These are phyloP conservation scores for Aspergillus hancockii DNA, from an alignment of 495 filamentous ascomycete species.

Conservation along the genomic window DNA sequence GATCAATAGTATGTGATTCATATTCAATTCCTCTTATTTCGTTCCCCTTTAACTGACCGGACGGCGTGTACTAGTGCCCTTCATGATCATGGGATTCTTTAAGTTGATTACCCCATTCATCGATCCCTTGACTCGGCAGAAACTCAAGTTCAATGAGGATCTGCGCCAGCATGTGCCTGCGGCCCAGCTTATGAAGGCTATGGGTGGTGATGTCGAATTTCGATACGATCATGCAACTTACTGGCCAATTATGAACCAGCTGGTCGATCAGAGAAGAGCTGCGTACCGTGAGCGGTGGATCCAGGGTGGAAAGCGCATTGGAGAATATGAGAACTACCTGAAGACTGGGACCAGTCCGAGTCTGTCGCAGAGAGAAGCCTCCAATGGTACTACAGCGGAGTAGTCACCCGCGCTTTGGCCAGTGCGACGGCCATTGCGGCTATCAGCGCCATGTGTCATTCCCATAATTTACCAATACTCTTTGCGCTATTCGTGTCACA, in stretches of 20 bases:
- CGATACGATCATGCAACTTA: constrained; percentile 84
- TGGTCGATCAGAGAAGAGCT: constrained; percentile 62
- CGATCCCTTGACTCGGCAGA: constrained; percentile 85
- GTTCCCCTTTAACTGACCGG: constrained; percentile 12
- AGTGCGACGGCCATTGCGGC: not conserved
- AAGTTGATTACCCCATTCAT: constrained; percentile 95
- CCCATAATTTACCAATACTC: not conserved
- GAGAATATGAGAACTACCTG: constrained; percentile 81
- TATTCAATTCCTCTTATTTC: not conserved
- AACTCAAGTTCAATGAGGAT: constrained; percentile 94
- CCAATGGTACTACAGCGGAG: constrained; percentile 2
- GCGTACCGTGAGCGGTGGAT: constrained; percentile 71
- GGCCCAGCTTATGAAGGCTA: constrained; percentile 69
- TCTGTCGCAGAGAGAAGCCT: constrained; percentile 26
- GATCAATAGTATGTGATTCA: constrained; percentile 68
- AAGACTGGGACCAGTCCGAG: constrained; percentile 57
- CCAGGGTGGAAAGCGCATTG: constrained; percentile 72
- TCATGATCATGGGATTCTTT: constrained; percentile 86
- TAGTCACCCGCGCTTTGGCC: not conserved
- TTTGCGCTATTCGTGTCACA: not conserved
- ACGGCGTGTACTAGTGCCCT: constrained; percentile 62
- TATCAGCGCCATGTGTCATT: not conserved
- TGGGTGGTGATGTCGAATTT: constrained; percentile 65
- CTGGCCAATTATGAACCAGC: constrained; percentile 78
- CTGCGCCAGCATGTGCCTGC: constrained; percentile 73